Evolutionary conservation across 2,329 filamentous ascomycete genomes (phyloP).

Genomic region (Botrytis pseudocinerea): DNA sequence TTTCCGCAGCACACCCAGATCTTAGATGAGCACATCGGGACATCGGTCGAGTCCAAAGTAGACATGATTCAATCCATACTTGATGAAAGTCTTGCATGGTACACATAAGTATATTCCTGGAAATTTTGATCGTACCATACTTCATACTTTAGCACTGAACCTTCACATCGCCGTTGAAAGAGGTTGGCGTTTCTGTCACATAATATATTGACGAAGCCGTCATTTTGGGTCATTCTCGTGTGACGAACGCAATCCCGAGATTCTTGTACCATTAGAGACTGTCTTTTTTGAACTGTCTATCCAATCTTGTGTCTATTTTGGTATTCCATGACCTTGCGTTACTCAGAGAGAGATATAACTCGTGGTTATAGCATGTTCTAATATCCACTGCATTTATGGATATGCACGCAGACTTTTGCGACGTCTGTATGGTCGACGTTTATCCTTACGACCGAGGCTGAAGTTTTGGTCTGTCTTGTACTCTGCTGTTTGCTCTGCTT

Average conservation of each 20-base stretch:
- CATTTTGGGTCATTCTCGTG: not conserved
- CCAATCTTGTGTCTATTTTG: not conserved
- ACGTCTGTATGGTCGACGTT: not conserved
- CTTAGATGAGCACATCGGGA: not conserved
- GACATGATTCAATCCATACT: not conserved
- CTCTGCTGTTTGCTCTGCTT: not conserved
- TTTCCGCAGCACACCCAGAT: not conserved
- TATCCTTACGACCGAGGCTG: slow-evolving; percentile 1
- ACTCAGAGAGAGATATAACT: slow-evolving; percentile 6
- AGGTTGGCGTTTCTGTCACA: not conserved
- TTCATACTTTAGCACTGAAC: not conserved
- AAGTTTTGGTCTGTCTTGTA: not conserved
- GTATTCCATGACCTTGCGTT: not conserved
- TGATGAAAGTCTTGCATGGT: not conserved
- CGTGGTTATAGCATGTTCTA: slow-evolving; percentile 17
- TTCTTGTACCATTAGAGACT: not conserved
- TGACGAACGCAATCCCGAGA: not conserved
- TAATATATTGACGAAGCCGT: not conserved
- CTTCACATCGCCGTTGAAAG: not conserved
- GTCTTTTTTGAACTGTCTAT: not conserved
- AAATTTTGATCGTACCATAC: not conserved
- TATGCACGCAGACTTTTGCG: not conserved
- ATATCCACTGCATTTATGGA: slow-evolving; percentile 1
- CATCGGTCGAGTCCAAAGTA: not conserved
- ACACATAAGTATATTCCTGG: too few species aligned